Percentiles rank a stretch among this genome's conserved stretches.
Conservation (phyloP, 306 rosid genomes). For the Canavalia ensiformis region DNA sequence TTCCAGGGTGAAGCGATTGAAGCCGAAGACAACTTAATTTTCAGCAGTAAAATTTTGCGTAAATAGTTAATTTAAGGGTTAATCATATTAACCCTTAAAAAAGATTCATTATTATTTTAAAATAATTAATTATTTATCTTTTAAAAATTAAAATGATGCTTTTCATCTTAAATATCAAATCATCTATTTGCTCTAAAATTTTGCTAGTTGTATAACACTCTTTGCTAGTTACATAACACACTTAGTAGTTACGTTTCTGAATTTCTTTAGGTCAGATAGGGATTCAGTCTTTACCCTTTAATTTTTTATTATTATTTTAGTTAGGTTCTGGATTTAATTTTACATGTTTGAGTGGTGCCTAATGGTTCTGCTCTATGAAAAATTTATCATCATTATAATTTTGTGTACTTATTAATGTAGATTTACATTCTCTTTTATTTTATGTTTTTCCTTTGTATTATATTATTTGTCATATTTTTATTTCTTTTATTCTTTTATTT, state of each 20-base stretch:
- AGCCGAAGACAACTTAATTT: constrained; percentile 73
- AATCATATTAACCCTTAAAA: no score
- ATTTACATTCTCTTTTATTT: no score
- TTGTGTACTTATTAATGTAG: background rate
- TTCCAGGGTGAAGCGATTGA: constrained; percentile 84
- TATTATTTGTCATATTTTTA: no score
- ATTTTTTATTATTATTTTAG: background rate
- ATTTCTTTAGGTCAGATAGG: constrained; percentile 57
- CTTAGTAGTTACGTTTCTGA: constrained; percentile 23
- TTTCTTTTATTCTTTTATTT: no score
- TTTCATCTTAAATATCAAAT: no score
- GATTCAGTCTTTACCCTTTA: background rate
- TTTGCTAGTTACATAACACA: constrained; percentile 32
- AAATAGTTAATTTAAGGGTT: no score
- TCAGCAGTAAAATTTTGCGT: constrained; percentile 42
- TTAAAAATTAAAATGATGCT: no score
- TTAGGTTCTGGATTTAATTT: constrained; percentile 31
- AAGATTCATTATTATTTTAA: no score
- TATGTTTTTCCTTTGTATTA: no score
- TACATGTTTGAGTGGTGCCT: constrained; percentile 40
- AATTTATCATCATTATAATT: background rate
- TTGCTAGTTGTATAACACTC: no score
- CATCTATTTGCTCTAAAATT: no score
- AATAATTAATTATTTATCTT: no score
- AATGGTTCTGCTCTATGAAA: constrained; percentile 42